Evolutionary conservation across 148 eudicot genomes (phyloP).

Genomic region (Rhododendron griersonianum): DNA sequence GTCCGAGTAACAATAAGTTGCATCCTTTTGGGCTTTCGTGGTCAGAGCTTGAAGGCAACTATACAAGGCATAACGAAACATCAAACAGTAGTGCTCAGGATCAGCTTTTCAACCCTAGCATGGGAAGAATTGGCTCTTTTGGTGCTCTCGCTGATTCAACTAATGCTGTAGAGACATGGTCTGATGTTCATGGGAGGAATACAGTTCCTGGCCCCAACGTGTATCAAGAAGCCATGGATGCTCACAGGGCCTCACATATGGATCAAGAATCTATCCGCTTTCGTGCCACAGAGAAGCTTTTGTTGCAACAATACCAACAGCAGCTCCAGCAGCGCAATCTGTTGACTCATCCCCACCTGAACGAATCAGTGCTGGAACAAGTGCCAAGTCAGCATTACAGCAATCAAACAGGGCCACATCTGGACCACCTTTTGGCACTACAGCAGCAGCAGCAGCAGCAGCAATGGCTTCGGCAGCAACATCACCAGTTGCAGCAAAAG

Average conservation of each 20-base stretch:
- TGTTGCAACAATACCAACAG: slow-evolving; percentile 49
- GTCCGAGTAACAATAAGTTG: slow-evolving; percentile 44
- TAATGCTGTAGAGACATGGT: slow-evolving; percentile 48
- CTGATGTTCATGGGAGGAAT: slow-evolving; percentile 40
- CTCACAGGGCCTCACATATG: slow-evolving; percentile 35
- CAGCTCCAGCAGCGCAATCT: slow-evolving; percentile 54
- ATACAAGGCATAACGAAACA: slow-evolving; percentile 42
- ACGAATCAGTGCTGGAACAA: slow-evolving; percentile 51
- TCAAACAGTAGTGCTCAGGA: slow-evolving; percentile 32
- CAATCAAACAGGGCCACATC: slow-evolving; percentile 50
- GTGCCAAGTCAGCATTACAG: slow-evolving; percentile 27
- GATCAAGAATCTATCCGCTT: slow-evolving; percentile 56
- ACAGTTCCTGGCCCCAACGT: slow-evolving; percentile 39
- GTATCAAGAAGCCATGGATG: slow-evolving; percentile 52
- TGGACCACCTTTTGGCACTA: slow-evolving; percentile 72
- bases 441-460: slow-evolving; percentile 63
- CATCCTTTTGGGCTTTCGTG: slow-evolving; percentile 88
- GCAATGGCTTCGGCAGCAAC: slow-evolving; percentile 34
- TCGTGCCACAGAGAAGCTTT: slow-evolving; percentile 55
- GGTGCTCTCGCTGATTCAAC: slow-evolving; percentile 37
- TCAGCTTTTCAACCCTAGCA: slow-evolving; percentile 32
- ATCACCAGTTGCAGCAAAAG: slow-evolving; percentile 46
- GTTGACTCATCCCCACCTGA: slow-evolving; percentile 43
- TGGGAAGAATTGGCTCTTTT: slow-evolving; percentile 41
- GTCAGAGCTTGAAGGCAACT: slow-evolving; percentile 82